Conservation (phyloP, 2,329 filamentous ascomycete species). For the Neopestalotiopsis clavispora region DNA sequence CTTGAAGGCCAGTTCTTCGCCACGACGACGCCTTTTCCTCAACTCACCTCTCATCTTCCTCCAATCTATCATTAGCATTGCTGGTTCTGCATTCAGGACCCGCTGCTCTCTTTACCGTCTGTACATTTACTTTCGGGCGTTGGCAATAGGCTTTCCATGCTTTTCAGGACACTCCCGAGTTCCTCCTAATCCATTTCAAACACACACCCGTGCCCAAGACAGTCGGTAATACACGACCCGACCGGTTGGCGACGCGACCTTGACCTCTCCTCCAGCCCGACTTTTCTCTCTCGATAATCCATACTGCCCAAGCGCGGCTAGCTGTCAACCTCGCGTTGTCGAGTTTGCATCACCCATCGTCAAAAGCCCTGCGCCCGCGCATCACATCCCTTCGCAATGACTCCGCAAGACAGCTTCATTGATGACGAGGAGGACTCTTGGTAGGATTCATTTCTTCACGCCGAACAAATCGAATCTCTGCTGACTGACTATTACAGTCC, state of each 20-base stretch:
- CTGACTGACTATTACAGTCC: constrained; percentile 64
- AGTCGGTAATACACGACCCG: constrained; percentile 9
- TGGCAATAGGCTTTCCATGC: neutral
- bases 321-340: neutral
- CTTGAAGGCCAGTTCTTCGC: neutral
- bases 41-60: neutral
- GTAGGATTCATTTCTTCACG: constrained; percentile 46
- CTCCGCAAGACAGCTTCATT: constrained; percentile 72
- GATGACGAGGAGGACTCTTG: constrained; percentile 75
- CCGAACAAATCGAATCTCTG: constrained; percentile 21
- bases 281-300: neutral
- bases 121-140: neutral
- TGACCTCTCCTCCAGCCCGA: neutral
- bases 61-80: neutral
- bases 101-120: neutral
- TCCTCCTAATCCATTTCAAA: constrained; percentile 5
- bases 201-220: neutral
- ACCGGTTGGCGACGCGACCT: neutral
- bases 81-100: neutral
- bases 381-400: constrained; percentile 51
- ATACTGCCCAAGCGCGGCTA: neutral
- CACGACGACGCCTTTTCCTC: neutral
- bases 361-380: neutral
- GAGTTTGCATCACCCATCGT: neutral
- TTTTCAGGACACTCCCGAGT: neutral